Evolutionary conservation across 2,329 filamentous ascomycete species (phyloP).

Genomic region (Fusarium ramigenum): DNA sequence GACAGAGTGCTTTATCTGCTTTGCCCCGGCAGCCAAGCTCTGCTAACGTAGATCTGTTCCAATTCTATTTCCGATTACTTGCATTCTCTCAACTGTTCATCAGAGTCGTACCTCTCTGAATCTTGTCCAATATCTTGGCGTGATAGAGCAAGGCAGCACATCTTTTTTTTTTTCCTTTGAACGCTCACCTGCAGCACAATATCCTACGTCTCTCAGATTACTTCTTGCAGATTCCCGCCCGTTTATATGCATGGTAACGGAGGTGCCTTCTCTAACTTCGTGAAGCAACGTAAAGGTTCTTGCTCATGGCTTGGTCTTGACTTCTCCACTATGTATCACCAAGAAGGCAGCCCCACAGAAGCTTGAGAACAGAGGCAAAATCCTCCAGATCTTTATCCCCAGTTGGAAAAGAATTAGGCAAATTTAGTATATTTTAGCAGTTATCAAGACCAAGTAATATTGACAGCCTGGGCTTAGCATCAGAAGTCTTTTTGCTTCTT

Average conservation of each 20-base stretch:
- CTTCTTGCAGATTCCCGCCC: not conserved
- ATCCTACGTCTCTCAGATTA: not conserved
- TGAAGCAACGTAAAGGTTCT: not conserved
- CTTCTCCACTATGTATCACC: not conserved
- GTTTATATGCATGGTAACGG: not conserved
- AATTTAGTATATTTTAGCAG: not conserved
- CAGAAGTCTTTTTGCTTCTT: not conserved
- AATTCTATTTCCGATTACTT: not conserved
- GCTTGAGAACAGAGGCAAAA: not conserved
- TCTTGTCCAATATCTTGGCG: not conserved
- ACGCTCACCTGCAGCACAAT: not conserved
- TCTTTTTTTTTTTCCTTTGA: too few relatives aligned
- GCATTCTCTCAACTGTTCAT: not conserved
- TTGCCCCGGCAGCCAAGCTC: not conserved
- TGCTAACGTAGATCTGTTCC: not conserved
- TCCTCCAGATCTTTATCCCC: too few relatives aligned
- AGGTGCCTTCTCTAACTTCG: too few relatives aligned
- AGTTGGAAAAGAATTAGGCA: not conserved
- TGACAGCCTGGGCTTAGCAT: not conserved
- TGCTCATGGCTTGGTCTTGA: not conserved
- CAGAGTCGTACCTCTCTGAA: not conserved
- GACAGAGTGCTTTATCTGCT: not conserved
- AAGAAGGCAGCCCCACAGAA: conserved; percentile 7
- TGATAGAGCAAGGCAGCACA: not conserved
- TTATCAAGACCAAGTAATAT: not conserved